Percentiles rank a stretch among this genome's conserved stretches.
These are phyloP conservation scores for Coniophora puteana DNA, from an alignment of 1,284 basidiomycete genomes.

Conservation along the genomic window DNA sequence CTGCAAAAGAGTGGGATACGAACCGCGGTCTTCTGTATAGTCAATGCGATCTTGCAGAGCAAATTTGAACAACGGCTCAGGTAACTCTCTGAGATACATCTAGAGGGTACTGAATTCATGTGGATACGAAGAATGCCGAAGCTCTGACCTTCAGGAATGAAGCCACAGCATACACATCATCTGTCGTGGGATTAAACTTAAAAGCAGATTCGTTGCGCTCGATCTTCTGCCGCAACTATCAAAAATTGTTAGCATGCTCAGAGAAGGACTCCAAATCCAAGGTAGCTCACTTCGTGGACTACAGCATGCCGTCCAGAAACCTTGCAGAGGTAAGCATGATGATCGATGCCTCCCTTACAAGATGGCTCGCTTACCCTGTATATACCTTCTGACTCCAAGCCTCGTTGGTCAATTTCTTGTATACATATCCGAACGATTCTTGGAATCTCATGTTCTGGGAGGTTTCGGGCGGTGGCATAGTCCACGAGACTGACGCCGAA, in stretches of 20 bases:
- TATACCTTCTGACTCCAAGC: constrained; percentile 81
- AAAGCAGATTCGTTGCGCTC: constrained; percentile 90
- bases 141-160: constrained; percentile 81
- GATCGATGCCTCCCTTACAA: background rate
- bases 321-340: constrained; percentile 32
- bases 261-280: background rate
- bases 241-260: constrained; percentile 11
- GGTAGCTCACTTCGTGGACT: constrained; percentile 65
- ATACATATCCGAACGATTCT: constrained; percentile 86
- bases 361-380: constrained; percentile 56
- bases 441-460: constrained; percentile 76
- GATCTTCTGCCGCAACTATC: constrained; percentile 80
- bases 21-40: constrained; percentile 75
- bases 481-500: constrained; percentile 92
- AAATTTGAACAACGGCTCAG: constrained; percentile 90
- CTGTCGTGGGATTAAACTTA: constrained; percentile 67
- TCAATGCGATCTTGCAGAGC: constrained; percentile 81
- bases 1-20: constrained; percentile 9
- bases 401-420: constrained; percentile 78
- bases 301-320: constrained; percentile 83
- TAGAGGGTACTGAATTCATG: no score
- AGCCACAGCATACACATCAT: constrained; percentile 89
- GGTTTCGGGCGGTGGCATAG: constrained; percentile 82
- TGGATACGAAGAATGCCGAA: background rate
- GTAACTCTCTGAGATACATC: constrained; percentile 88